Conservation (phyloP, 2,329 filamentous ascomycete species). For the Sporothrix globosa region DNA sequence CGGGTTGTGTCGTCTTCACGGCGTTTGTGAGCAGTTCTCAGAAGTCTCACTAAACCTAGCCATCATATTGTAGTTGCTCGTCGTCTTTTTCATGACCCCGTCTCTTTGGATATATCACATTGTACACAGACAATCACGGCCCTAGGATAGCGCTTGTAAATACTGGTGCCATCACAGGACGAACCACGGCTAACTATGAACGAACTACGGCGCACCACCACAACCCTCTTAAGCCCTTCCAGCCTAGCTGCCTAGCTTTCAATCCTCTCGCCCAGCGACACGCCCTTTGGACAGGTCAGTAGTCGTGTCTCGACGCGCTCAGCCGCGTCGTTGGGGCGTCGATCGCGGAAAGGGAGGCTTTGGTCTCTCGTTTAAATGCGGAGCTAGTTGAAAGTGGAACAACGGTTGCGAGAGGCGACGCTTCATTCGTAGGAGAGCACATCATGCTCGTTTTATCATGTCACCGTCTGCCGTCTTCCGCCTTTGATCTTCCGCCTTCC, state of each 20-base stretch:
- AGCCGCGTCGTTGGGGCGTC: slow-evolving; percentile 22
- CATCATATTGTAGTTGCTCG: no score
- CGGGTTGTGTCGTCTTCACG: no score
- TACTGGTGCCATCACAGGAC: neutral
- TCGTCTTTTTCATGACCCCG: no score
- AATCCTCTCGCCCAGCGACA: no score
- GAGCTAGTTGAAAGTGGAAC: neutral
- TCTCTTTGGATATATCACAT: no score
- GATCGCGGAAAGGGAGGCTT: slow-evolving; percentile 18
- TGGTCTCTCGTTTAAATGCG: neutral
- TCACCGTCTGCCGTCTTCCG: no score
- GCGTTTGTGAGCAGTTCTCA: no score
- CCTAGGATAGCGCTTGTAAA: no score
- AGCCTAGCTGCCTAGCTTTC: neutral
- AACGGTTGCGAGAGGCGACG: neutral
- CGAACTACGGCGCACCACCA: neutral
- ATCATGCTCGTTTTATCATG: no score
- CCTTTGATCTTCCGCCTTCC: no score
- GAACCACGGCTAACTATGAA: neutral
- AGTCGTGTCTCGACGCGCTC: slow-evolving; percentile 23
- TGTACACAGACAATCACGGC: no score
- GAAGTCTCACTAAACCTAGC: no score
- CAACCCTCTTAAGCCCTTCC: neutral
- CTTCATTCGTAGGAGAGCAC: neutral
- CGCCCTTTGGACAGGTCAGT: neutral